A percentile compares a stretch with the other conserved stretches of the same genome.
Conservation (phyloP, 768 basidiomycete genomes). For the Kwoniella pini region DNA sequence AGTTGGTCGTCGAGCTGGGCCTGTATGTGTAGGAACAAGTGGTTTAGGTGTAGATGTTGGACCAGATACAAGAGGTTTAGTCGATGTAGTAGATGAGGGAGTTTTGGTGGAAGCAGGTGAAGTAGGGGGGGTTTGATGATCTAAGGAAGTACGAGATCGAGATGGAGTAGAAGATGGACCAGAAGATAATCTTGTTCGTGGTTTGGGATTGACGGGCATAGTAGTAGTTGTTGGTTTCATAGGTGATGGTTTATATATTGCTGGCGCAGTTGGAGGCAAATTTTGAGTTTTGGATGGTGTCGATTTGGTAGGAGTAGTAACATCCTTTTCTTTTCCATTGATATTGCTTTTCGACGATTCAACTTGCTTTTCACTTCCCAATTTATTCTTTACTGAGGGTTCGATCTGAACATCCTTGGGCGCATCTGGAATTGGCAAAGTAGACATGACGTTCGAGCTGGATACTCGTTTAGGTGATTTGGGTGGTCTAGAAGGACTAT, state of each 20-base stretch:
- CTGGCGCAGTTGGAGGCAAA: not conserved
- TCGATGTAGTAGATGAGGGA: not conserved
- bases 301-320: not conserved
- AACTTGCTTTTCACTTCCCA: not conserved
- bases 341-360: not conserved
- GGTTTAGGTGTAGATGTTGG: conserved; percentile 12
- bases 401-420: not conserved
- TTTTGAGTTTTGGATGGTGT: not conserved
- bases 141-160: not conserved
- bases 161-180: conserved; percentile 1
- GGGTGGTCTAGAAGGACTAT: conserved; percentile 13
- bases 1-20: conserved; percentile 14
- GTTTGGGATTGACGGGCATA: not conserved
- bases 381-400: not conserved
- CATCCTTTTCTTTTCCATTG: not conserved
- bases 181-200: not conserved
- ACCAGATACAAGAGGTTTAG: not conserved
- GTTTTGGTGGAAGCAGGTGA: not conserved
- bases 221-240: not conserved
- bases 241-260: too few relatives aligned
- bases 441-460: conserved; percentile 8
- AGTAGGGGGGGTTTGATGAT: conserved; percentile 1
- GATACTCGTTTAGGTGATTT: conserved; percentile 18
- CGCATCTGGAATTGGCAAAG: conserved; percentile 1
- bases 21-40: conserved; percentile 31